Evolutionary conservation across 306 rosid genomes (phyloP).

Genomic region (Spatholobus suberectus): DNA sequence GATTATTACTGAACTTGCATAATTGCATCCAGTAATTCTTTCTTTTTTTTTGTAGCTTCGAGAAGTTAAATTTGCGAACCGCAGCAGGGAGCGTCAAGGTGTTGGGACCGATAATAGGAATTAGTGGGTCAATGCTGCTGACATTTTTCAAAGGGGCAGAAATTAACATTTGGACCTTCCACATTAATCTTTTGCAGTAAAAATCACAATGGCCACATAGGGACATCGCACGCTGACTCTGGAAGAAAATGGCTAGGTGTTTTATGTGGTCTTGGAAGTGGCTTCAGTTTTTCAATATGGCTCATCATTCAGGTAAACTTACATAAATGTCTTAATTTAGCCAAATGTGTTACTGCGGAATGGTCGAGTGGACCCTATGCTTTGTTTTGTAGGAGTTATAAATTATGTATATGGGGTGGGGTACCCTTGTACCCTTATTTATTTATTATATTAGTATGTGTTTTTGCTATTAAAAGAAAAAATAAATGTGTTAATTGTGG

Average conservation of each 20-base stretch:
- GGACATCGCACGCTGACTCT: not conserved
- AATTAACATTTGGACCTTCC: constrained; percentile 31
- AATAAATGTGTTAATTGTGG: not conserved
- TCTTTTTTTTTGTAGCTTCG: not conserved
- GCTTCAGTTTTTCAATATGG: not conserved
- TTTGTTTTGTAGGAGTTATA: too few species aligned
- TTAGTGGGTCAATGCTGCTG: constrained; percentile 56
- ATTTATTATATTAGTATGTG: too few species aligned
- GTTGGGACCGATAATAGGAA: constrained; percentile 40
- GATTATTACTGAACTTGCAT: not conserved
- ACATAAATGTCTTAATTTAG: too few species aligned
- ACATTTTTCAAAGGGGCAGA: constrained; percentile 46
- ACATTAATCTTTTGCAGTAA: not conserved
- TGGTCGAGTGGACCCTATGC: too few species aligned
- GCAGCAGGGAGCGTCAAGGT: constrained; percentile 49
- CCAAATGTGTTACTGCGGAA: too few species aligned
- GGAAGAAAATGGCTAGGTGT: not conserved
- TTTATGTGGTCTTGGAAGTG: not conserved
- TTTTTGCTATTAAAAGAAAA: too few species aligned
- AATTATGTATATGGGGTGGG: too few species aligned
- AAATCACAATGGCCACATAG: not conserved
- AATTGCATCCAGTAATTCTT: not conserved
- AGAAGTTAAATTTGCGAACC: constrained; percentile 9
- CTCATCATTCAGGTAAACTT: not conserved
- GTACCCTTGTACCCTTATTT: too few species aligned